Evolutionary conservation across 345 rosid genomes (phyloP).

Genomic region (Citrus reticulata): DNA sequence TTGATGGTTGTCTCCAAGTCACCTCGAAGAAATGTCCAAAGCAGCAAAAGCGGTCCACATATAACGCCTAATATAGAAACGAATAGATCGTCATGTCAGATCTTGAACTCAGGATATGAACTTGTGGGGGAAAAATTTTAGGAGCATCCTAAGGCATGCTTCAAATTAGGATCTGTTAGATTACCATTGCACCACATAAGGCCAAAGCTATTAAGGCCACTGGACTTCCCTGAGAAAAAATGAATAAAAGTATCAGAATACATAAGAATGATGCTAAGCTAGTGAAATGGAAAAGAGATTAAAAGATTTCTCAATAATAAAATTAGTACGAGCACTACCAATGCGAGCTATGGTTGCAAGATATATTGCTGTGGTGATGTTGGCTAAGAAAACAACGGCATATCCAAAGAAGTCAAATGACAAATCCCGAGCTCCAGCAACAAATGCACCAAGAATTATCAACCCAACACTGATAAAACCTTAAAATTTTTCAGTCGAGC

Average conservation of each 20-base stretch:
- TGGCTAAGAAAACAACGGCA: slow-evolving; percentile 80
- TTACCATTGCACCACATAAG: slow-evolving; percentile 99
- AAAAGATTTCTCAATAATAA: not conserved
- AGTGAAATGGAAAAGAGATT: not conserved
- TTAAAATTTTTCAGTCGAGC: slow-evolving; percentile 42
- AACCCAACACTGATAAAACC: slow-evolving; percentile 82
- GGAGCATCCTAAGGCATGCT: not conserved
- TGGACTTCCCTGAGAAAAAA: slow-evolving; percentile 72
- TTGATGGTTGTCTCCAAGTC: slow-evolving; percentile 59
- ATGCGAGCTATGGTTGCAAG: slow-evolving; percentile 86
- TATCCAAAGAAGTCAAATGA: slow-evolving; percentile 92
- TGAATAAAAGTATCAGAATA: not conserved
- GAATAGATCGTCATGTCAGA: slow-evolving; percentile 11
- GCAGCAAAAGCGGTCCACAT: slow-evolving; percentile 79
- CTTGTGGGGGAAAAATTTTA: not conserved
- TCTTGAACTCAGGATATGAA: not conserved
- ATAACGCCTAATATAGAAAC: slow-evolving; percentile 53
- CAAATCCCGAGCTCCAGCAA: slow-evolving; percentile 97
- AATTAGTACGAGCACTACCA: slow-evolving; percentile 41
- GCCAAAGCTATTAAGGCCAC: slow-evolving; percentile 97
- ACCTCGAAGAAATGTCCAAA: slow-evolving; percentile 81
- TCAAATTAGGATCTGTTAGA: slow-evolving; percentile 13
- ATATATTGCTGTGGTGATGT: slow-evolving; percentile 88
- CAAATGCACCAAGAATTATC: slow-evolving; percentile 82
- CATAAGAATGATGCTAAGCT: slow-evolving; percentile 13